phyloP scores from a whole-genome alignment of 768 basidiomycete genomes.

The Leccinellum luteum region DNA sequence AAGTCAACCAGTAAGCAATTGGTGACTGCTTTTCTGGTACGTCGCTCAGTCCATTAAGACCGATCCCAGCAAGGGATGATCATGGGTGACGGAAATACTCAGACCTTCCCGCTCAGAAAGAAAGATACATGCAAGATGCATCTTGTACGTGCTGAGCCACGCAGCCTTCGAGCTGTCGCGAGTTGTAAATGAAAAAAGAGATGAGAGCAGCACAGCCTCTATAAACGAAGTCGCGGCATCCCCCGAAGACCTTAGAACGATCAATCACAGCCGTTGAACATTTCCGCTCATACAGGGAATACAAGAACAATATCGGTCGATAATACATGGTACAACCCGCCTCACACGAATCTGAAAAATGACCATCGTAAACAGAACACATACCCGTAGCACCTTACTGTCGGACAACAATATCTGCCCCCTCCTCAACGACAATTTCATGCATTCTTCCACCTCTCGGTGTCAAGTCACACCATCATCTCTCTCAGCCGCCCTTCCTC shows the following conservation, averaged over 20 bases:
- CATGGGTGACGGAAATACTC: slow-evolving; percentile 27
- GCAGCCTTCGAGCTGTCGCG: slow-evolving; percentile 30
- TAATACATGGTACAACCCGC: background rate
- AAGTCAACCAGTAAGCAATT: slow-evolving; percentile 13
- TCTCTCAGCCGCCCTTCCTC: slow-evolving; percentile 12
- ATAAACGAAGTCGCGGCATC: background rate
- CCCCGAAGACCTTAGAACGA: no score
- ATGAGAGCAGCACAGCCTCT: background rate
- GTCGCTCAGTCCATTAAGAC: slow-evolving; percentile 26
- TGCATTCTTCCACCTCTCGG: background rate
- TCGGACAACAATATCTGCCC: background rate
- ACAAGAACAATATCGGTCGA: no score
- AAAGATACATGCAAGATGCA: slow-evolving; percentile 11
- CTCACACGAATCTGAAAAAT: background rate
- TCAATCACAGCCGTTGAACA: no score
- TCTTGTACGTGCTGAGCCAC: slow-evolving; percentile 29
- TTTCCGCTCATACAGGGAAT: no score
- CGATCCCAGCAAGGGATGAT: slow-evolving; percentile 29
- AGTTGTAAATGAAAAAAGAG: background rate
- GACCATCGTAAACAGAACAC: background rate
- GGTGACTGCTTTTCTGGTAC: slow-evolving; percentile 29
- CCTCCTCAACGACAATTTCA: background rate
- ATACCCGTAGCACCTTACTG: background rate
- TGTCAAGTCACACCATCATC: slow-evolving; percentile 6
- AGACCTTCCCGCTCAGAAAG: slow-evolving; percentile 35